Evolutionary conservation across 1,284 basidiomycete genomes (phyloP).

Genomic region (Tilletia caries): DNA sequence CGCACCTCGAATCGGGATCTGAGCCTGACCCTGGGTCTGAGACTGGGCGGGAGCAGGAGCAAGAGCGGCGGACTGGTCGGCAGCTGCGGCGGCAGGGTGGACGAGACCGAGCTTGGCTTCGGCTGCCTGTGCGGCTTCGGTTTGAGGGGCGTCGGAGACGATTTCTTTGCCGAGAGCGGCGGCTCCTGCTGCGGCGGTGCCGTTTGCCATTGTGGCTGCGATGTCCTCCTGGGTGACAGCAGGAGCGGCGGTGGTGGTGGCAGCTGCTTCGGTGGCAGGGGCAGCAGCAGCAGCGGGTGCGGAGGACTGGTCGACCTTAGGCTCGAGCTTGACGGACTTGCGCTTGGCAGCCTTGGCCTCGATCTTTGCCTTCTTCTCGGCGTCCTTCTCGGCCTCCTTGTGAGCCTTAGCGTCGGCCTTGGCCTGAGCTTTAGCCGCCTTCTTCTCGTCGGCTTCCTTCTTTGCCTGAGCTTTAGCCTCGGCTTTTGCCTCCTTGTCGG

Average conservation of each 20-base stretch:
- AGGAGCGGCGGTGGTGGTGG: background rate
- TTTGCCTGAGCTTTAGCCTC: conserved; percentile 6
- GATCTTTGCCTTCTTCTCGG: conserved; percentile 58
- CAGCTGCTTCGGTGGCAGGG: background rate
- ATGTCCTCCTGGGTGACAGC: background rate
- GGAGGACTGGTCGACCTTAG: conserved; percentile 57
- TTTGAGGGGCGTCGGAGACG: background rate
- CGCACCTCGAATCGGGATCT: background rate
- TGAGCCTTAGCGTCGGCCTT: conserved; percentile 77
- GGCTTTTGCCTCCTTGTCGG: conserved; percentile 6
- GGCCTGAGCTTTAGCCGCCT: background rate
- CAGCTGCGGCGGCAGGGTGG: no score
- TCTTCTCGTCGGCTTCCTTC: background rate
- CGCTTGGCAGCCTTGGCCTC: conserved; percentile 68
- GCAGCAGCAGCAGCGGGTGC: background rate
- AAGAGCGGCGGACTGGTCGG: background rate
- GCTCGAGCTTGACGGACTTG: background rate
- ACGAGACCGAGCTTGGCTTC: background rate
- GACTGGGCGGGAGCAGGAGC: background rate
- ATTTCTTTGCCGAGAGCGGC: background rate
- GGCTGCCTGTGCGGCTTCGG: background rate
- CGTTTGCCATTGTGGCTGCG: background rate
- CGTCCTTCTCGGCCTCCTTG: conserved; percentile 84
- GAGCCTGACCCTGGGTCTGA: no score
- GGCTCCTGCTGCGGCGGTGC: background rate